Evolutionary conservation across 2,329 filamentous ascomycete species (phyloP).

Genomic region (Cytospora piceicola): DNA sequence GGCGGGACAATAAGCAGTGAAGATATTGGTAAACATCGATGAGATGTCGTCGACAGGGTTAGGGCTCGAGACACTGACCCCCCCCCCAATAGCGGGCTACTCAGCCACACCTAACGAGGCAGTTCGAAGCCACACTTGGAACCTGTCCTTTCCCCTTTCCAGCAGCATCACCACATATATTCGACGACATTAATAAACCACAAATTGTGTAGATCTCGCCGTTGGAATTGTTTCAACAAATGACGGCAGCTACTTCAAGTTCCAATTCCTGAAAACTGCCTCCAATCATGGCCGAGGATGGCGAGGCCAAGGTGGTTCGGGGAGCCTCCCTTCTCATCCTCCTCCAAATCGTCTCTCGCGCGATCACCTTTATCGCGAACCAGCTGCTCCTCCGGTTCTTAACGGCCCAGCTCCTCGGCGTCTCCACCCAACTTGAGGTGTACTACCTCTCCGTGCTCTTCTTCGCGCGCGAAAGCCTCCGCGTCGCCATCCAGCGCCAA

Average conservation of each 20-base stretch:
- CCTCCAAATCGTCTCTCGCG: conserved; percentile 84
- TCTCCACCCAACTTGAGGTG: conserved; percentile 88
- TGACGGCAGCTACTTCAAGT: background rate
- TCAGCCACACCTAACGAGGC: background rate
- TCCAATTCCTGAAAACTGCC: background rate
- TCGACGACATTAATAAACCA: background rate
- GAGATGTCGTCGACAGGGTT: background rate
- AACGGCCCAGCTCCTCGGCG: conserved; percentile 80
- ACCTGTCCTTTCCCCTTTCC: background rate
- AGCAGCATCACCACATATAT: background rate
- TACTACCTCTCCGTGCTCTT: conserved; percentile 93
- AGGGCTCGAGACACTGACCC: background rate
- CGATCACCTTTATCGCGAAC: conserved; percentile 88
- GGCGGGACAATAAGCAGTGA: background rate
- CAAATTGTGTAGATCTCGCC: background rate
- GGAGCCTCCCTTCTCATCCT: conserved; percentile 86
- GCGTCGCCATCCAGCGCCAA: conserved; percentile 88
- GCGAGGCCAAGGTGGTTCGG: conserved; percentile 50
- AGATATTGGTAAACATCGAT: background rate
- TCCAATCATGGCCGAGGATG: conserved; percentile 29
- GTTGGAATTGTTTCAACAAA: background rate
- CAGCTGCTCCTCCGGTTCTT: conserved; percentile 87
- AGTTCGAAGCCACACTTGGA: background rate
- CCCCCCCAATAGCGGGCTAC: background rate
- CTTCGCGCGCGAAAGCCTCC: conserved; percentile 88